phyloP scores from a whole-genome alignment of 306 rosid species.

The Rosa rugosa region DNA sequence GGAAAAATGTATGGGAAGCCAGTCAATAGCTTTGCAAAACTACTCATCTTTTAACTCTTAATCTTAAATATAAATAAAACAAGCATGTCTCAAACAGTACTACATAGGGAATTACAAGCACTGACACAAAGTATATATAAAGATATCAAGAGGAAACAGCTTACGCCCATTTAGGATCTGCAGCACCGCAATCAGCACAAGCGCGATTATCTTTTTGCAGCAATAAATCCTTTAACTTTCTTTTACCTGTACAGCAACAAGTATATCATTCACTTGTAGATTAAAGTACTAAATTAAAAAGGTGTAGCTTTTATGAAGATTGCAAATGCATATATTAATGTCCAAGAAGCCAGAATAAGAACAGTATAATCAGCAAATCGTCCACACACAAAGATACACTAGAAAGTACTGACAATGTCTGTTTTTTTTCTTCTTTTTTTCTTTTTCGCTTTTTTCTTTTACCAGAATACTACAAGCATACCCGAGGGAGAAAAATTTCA shows the following conservation, averaged over 20 bases:
- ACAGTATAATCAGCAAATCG: neutral
- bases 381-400: neutral
- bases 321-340: neutral
- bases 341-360: neutral
- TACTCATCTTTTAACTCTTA: neutral
- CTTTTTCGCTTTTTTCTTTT: neutral
- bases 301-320: neutral
- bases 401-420: neutral
- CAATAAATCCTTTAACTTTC: slow-evolving; percentile 70
- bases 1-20: slow-evolving; percentile 19
- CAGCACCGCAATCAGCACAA: slow-evolving; percentile 93
- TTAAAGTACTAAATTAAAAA: neutral
- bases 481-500: slow-evolving; percentile 40
- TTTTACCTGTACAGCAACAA: slow-evolving; percentile 63
- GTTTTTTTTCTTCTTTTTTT: neutral
- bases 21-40: slow-evolving; percentile 14
- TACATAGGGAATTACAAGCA: neutral
- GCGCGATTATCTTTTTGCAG: slow-evolving; percentile 68
- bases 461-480: slow-evolving; percentile 30
- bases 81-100: slow-evolving; percentile 11
- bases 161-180: slow-evolving; percentile 99
- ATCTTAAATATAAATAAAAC: neutral
- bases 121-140: slow-evolving; percentile 3
- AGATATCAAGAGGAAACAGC: slow-evolving; percentile 28
- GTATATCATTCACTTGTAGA: slow-evolving; percentile 27